A percentile compares a stretch with the other conserved stretches of the same genome.
Evolutionary conservation across 495 filamentous ascomycete genomes (phyloP).

Genomic region (Penicillium taxi): DNA sequence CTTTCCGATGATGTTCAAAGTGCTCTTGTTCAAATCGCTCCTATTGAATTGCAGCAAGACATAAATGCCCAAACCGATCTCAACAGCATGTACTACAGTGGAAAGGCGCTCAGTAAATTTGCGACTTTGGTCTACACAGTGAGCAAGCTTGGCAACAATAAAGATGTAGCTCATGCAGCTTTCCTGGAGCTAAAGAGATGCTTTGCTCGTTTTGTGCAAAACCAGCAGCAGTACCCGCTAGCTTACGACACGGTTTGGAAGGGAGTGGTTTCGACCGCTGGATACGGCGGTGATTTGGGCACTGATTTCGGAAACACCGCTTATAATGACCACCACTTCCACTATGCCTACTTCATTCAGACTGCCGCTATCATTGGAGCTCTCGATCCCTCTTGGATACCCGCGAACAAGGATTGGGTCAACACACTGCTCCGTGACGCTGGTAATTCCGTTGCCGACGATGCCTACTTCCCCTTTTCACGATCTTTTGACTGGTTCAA

Average conservation of each 20-base stretch:
- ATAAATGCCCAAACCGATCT: constrained; percentile 63
- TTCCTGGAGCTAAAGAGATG: constrained; percentile 62
- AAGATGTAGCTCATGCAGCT: constrained; percentile 50
- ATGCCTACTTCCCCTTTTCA: constrained; percentile 77
- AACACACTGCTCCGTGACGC: constrained; percentile 71
- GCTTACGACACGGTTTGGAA: constrained; percentile 81
- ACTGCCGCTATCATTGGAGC: constrained; percentile 77
- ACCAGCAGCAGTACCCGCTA: constrained; percentile 68
- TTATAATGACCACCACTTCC: constrained; percentile 98
- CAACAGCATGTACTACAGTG: constrained; percentile 91
- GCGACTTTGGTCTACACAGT: constrained; percentile 63
- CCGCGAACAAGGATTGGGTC: constrained; percentile 66
- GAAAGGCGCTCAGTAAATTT: constrained; percentile 89
- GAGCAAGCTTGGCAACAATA: constrained; percentile 56
- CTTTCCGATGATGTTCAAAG: constrained; percentile 46
- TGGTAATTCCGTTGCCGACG: constrained; percentile 63
- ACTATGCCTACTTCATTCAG: constrained; percentile 82
- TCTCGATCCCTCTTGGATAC: constrained; percentile 70
- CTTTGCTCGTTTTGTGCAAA: constrained; percentile 69
- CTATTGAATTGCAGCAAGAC: constrained; percentile 62
- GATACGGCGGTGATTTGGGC: constrained; percentile 65
- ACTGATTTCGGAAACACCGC: constrained; percentile 75
- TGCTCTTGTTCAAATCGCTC: constrained; percentile 50
- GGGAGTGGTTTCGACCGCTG: constrained; percentile 73
- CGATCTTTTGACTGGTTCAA: constrained; percentile 89